Evolutionary conservation across 495 filamentous ascomycete species (phyloP).

Genomic region (Annulohypoxylon bovei): DNA sequence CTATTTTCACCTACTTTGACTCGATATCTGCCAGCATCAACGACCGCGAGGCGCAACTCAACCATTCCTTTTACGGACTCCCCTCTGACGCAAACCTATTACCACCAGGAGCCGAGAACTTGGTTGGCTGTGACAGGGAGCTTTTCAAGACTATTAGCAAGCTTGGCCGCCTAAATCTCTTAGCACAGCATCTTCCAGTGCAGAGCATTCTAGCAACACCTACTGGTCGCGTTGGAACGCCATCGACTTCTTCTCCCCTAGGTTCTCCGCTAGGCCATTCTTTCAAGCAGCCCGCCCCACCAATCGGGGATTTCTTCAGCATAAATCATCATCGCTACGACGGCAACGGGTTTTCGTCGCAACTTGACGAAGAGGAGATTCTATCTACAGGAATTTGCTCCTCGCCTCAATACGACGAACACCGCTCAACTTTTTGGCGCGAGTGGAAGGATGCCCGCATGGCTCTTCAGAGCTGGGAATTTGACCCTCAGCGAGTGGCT

Average conservation of each 20-base stretch:
- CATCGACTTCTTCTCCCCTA: conserved; percentile 47
- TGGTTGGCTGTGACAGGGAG: conserved; percentile 85
- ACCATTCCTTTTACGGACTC: conserved; percentile 68
- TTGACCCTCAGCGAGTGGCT: conserved; percentile 63
- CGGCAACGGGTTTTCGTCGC: conserved; percentile 67
- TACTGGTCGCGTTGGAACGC: conserved; percentile 39
- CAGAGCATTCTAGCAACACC: conserved; percentile 47
- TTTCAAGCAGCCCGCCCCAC: conserved; percentile 57
- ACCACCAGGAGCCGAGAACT: conserved; percentile 70
- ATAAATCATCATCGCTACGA: conserved; percentile 61
- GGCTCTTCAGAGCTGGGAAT: conserved; percentile 82
- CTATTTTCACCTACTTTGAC: conserved; percentile 96
- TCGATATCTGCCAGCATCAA: conserved; percentile 94
- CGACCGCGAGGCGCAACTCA: conserved; percentile 89
- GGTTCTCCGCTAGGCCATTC: conserved; percentile 56
- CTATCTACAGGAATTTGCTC: conserved; percentile 47
- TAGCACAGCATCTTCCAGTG: conserved; percentile 78
- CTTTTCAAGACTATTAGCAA: conserved; percentile 81
- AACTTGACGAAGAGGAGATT: conserved; percentile 59
- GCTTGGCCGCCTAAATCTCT: conserved; percentile 85
- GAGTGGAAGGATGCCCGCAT: conserved; percentile 86
- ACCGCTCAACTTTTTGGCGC: conserved; percentile 75
- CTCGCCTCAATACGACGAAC: conserved; percentile 58
- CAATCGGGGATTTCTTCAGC: conserved; percentile 42
- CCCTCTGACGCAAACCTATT: conserved; percentile 76